Evolutionary conservation across 2,329 filamentous ascomycete genomes (phyloP).

Genomic region (Piedraia hortae): DNA sequence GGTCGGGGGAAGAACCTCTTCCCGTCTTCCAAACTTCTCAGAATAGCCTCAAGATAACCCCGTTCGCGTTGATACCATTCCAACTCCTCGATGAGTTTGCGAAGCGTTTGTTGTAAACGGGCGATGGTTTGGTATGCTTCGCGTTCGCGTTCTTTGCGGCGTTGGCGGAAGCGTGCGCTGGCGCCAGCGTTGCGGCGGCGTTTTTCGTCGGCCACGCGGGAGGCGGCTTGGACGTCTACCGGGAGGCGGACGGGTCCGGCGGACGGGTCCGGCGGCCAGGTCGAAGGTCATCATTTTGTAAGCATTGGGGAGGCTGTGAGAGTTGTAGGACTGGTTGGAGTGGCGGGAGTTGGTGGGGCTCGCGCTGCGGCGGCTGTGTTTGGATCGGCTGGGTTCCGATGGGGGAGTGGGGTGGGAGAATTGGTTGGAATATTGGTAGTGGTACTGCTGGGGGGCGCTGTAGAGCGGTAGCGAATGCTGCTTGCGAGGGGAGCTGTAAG

Average conservation of each 20-base stretch:
- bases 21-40: constrained; percentile 29
- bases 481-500: too few species aligned
- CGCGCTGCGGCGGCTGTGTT: too few species aligned
- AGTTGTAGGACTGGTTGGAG: too few species aligned
- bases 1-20: constrained; percentile 20
- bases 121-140: constrained; percentile 42
- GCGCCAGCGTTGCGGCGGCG: constrained; percentile 62
- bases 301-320: constrained; percentile 17
- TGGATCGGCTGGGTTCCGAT: too few species aligned
- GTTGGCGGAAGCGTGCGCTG: constrained; percentile 53
- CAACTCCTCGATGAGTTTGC: constrained; percentile 37
- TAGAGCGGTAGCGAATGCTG: too few species aligned
- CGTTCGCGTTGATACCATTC: constrained; percentile 50
- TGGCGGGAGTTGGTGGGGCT: too few species aligned
- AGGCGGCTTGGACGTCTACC: constrained; percentile 57
- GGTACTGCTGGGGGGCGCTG: background rate
- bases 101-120: constrained; percentile 37
- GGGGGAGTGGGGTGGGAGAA: too few species aligned
- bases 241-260: constrained; percentile 31
- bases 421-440: background rate
- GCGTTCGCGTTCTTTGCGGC: constrained; percentile 58
- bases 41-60: constrained; percentile 40
- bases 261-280: constrained; percentile 21
- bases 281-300: constrained; percentile 27
- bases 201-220: constrained; percentile 62